Percentiles rank a stretch among this genome's conserved stretches.
Evolutionary conservation across 176 grass and related monocot genomes (phyloP).

Genomic region (Triticum aestivum): DNA sequence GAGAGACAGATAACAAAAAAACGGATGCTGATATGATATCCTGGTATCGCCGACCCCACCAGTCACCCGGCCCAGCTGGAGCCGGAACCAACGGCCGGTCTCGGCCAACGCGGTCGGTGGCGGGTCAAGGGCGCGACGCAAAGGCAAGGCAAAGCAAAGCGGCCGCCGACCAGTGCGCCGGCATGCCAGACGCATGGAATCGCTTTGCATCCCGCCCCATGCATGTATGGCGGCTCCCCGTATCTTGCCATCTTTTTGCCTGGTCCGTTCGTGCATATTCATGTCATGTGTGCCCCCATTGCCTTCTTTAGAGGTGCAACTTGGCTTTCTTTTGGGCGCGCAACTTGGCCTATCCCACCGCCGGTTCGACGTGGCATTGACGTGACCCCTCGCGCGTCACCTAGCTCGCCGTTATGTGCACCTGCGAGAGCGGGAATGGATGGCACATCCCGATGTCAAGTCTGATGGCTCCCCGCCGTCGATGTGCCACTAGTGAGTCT

Average conservation of each 20-base stretch:
- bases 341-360: slow-evolving; percentile 22
- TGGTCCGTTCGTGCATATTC: slow-evolving; percentile 30
- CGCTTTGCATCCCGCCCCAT: slow-evolving; percentile 18
- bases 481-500: too few species aligned
- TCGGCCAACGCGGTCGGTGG: too few species aligned
- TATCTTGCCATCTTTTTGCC: slow-evolving; percentile 18
- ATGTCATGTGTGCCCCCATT: background rate
- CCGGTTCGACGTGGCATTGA: slow-evolving; percentile 23
- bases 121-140: background rate
- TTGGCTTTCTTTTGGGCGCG: background rate
- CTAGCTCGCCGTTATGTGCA: background rate
- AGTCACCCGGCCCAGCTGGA: too few species aligned
- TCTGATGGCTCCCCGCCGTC: too few species aligned
- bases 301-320: background rate
- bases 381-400: slow-evolving; percentile 11
- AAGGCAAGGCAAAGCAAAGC: background rate
- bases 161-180: background rate
- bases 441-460: too few species aligned
- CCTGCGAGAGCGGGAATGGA: too few species aligned
- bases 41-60: too few species aligned
- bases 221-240: background rate
- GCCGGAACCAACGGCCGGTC: too few species aligned
- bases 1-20: background rate
- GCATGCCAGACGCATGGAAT: slow-evolving; percentile 31
- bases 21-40: background rate